Evolutionary conservation across 2,329 filamentous ascomycete species (phyloP).

Genomic region (Plectosphaerella plurivora): DNA sequence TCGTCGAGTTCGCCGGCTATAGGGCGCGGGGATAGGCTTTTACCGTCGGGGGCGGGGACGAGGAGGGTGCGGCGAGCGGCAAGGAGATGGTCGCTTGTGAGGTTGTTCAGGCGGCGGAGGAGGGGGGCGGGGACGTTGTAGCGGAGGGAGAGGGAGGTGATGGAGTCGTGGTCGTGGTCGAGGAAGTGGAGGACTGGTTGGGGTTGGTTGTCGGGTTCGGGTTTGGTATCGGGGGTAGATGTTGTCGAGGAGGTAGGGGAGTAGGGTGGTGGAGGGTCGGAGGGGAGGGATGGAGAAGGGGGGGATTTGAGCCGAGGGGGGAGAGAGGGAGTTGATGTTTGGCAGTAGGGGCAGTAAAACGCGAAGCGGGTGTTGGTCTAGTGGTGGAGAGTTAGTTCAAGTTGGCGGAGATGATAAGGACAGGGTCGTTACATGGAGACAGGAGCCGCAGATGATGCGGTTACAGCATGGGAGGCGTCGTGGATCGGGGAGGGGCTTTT

Average conservation of each 20-base stretch:
- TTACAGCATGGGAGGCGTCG: slow-evolving; percentile 64
- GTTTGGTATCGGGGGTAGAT: slow-evolving; percentile 21
- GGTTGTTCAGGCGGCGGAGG: slow-evolving; percentile 62
- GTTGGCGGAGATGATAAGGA: background rate
- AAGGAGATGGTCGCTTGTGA: slow-evolving; percentile 68
- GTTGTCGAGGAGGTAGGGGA: slow-evolving; percentile 14
- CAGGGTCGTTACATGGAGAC: slow-evolving; percentile 48
- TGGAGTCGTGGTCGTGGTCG: slow-evolving; percentile 62
- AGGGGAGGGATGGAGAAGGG: slow-evolving; percentile 25
- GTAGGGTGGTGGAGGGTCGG: slow-evolving; percentile 35
- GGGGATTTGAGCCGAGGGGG: slow-evolving; percentile 63
- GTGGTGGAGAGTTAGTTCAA: slow-evolving; percentile 5
- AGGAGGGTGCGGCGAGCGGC: slow-evolving; percentile 63
- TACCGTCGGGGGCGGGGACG: slow-evolving; percentile 64
- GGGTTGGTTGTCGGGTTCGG: slow-evolving; percentile 16
- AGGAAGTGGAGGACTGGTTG: slow-evolving; percentile 73
- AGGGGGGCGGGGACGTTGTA: slow-evolving; percentile 64
- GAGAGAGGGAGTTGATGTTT: slow-evolving; percentile 61
- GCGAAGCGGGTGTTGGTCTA: slow-evolving; percentile 65
- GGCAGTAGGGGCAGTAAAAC: slow-evolving; percentile 69
- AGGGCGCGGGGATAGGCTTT: slow-evolving; percentile 65
- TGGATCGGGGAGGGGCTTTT: slow-evolving; percentile 57
- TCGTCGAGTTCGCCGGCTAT: slow-evolving; percentile 73
- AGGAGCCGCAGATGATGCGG: slow-evolving; percentile 66
- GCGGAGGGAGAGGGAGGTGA: slow-evolving; percentile 64